phyloP scores from a whole-genome alignment of 106 monocot species.

The Agapanthus africanus region DNA sequence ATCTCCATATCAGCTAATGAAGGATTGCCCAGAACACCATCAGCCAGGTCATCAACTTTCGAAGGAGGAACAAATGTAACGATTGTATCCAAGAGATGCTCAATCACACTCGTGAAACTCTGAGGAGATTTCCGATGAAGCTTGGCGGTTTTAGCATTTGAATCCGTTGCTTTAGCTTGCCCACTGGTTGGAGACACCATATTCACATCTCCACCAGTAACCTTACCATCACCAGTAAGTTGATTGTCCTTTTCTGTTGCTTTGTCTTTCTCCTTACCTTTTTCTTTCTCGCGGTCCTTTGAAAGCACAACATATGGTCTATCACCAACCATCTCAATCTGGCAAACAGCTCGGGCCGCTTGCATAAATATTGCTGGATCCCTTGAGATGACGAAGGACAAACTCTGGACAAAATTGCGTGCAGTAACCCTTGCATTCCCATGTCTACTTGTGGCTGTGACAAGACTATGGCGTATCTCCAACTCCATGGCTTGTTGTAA shows the following conservation, averaged over 20 bases:
- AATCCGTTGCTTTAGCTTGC: conserved; percentile 44
- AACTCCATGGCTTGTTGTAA: conserved; percentile 99
- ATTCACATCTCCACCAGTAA: conserved; percentile 3
- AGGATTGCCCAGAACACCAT: conserved; percentile 28
- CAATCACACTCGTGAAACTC: conserved; percentile 86
- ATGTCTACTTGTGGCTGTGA: conserved; percentile 69
- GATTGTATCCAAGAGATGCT: conserved; percentile 73
- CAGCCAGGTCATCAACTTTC: conserved; percentile 31
- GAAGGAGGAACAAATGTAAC: conserved; percentile 39
- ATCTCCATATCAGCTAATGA: conserved; percentile 77
- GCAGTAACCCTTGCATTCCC: conserved; percentile 72
- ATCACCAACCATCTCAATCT: conserved; percentile 93
- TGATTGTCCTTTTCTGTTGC: conserved; percentile 63
- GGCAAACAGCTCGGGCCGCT: conserved; percentile 86
- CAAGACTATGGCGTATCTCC: conserved; percentile 85
- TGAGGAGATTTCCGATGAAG: conserved; percentile 72
- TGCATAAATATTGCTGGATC: conserved; percentile 80
- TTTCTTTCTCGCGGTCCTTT: conserved; percentile 97
- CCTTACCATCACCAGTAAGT: conserved; percentile 21
- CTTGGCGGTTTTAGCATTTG: conserved; percentile 58
- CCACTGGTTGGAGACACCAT: background rate
- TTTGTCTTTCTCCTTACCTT: conserved; percentile 77
- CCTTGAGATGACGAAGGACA: conserved; percentile 75
- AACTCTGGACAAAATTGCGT: conserved; percentile 85
- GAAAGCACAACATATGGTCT: conserved; percentile 74